phyloP scores from a whole-genome alignment of 306 rosid species.

The cucumber (Cucumis sativus) region Cucumber_9930_V3 NC_026658.2:16831501-16832000 shows the following conservation, averaged over 20 bases:
- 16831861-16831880: too few relatives aligned
- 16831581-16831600: not conserved
- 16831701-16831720: too few relatives aligned
- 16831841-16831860: too few relatives aligned
- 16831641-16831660: not conserved
- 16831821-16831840: too few relatives aligned
- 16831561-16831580: not conserved
- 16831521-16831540: conserved; percentile 43
- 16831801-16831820: too few relatives aligned
- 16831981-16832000: not conserved
- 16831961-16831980: not conserved
- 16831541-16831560: not conserved
- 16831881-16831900: not conserved
- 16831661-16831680: too few relatives aligned
- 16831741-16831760: too few relatives aligned
- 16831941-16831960: not conserved
- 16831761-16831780: too few relatives aligned
- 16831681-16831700: too few relatives aligned
- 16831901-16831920: not conserved
- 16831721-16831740: too few relatives aligned
- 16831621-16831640: not conserved
- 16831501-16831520: conserved; percentile 70
- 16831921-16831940: not conserved
- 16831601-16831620: not conserved
- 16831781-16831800: too few relatives aligned